phyloP scores from a whole-genome alignment of 139 green algal species.

The Spirogloea muscicola region DNA sequence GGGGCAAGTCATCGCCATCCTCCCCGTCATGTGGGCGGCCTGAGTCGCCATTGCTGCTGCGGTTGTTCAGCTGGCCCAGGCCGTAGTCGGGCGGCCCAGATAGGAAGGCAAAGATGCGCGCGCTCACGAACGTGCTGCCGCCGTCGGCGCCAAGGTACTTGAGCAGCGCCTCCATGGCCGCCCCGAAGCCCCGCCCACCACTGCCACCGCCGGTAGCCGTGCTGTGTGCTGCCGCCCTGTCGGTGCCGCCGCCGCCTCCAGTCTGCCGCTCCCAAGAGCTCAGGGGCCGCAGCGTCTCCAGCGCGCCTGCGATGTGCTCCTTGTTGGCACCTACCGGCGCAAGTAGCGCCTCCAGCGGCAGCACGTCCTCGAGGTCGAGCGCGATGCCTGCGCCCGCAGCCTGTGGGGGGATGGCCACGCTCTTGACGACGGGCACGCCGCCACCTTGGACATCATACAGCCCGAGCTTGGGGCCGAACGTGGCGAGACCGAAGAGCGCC shows the following conservation, averaged over 20 bases:
- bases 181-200: conserved; percentile 54
- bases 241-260: background rate
- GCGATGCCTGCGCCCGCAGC: background rate
- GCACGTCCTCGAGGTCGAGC: conserved; percentile 59
- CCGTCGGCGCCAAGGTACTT: conserved; percentile 60
- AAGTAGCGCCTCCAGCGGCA: conserved; percentile 70
- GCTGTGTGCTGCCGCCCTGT: background rate
- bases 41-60: too few species aligned
- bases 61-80: conserved; percentile 56
- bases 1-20: too few species aligned
- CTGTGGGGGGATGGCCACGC: conserved; percentile 59
- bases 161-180: conserved; percentile 68
- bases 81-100: conserved; percentile 64
- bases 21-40: too few species aligned
- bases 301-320: conserved; percentile 54
- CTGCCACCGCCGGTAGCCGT: background rate
- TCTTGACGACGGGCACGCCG: conserved; percentile 45
- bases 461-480: conserved; percentile 54
- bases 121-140: conserved; percentile 19
- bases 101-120: conserved; percentile 63
- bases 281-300: conserved; percentile 57
- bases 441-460: conserved; percentile 59
- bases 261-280: conserved; percentile 22
- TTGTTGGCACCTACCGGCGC: conserved; percentile 61
- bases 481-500: conserved; percentile 54